Evolutionary conservation across 164 flowering plant species (phyloP), one percentile per base, ranked within the genome.

Genomic region (Berberis vulgaris): DNA sequence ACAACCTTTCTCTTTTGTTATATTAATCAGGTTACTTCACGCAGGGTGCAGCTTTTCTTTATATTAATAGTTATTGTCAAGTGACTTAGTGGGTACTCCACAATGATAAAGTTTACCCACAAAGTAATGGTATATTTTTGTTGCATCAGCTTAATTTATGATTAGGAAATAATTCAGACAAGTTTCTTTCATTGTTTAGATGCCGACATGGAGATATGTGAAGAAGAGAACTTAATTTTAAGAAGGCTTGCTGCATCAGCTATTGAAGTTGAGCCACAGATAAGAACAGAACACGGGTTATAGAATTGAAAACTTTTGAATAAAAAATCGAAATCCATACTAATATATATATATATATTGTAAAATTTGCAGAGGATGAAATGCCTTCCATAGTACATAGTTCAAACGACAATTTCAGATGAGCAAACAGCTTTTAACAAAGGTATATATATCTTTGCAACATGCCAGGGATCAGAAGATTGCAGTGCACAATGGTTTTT

Each of bases 221-320:
- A 86, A 68, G 54, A 72, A 40, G 96, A 93, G 63, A 84, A 67
- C 55, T 76, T 83, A 57, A 60, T 65, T 41, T 72, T 93, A 73
- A 76, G 85, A 74, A 81, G 87, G 82, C 90, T 89, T 49, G 70
- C 86, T 70, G 83, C 92, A 67, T 83, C 98, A 58, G 82, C 79
- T 52, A 73, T 93, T 54, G 98, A 93, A 75, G 74, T 90, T 72
- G 98, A 93, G 76, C 76, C 76, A 81, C 96, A 87, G 97, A 97
- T 90, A 61, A 26, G 26, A 26, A 26, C 26, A 26, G 26, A 26
- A 26, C 26, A 26, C 26, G 26, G 26, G 26, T 26, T 26, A 26
- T 26, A 26, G 26, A 26, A 26, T 26, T 26, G 26, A 26, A 26
- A 26, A 26, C 26, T 26, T 26, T 26, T 26, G 26, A 26, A 10